These are phyloP conservation scores for Boeremia lycopersici DNA, from an alignment of 2,329 filamentous ascomycete genomes.

Conservation along the genomic window DNA sequence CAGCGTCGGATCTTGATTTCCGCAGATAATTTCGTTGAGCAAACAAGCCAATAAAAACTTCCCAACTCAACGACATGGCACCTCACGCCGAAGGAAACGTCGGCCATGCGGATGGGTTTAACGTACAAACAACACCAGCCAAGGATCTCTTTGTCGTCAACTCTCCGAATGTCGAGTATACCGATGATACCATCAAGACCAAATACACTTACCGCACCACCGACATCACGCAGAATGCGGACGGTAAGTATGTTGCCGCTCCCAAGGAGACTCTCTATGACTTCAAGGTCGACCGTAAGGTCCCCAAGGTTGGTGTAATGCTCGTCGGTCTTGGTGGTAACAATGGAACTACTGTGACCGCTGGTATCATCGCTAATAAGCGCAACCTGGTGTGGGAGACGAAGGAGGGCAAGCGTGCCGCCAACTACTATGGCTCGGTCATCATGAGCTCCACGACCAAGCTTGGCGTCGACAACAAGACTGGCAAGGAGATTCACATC, in stretches of 20 bases:
- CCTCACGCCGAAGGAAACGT: constrained; percentile 80
- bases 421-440: constrained; percentile 98
- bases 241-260: constrained; percentile 80
- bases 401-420: constrained; percentile 79
- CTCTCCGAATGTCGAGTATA: constrained; percentile 92
- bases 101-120: constrained; percentile 61
- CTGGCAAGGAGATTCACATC: constrained; percentile 89
- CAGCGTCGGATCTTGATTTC: constrained; percentile 68
- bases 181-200: constrained; percentile 83
- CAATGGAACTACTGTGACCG: constrained; percentile 96
- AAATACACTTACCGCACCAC: constrained; percentile 98
- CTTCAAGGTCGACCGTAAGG: constrained; percentile 95
- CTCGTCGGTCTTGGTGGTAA: constrained; percentile 97
- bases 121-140: constrained; percentile 51
- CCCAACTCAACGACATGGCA: constrained; percentile 70
- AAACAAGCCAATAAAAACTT: constrained; percentile 31
- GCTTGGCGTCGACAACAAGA: constrained; percentile 85
- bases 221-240: constrained; percentile 70
- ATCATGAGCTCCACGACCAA: constrained; percentile 98
- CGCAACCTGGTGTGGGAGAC: constrained; percentile 88
- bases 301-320: constrained; percentile 96
- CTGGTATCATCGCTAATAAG: constrained; percentile 95
- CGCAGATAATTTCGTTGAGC: constrained; percentile 41
- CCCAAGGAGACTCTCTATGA: constrained; percentile 91
- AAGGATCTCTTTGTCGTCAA: constrained; percentile 80